phyloP scores from a whole-genome alignment of 805 yeast species.

The Lachancea thermotolerans region DNA sequence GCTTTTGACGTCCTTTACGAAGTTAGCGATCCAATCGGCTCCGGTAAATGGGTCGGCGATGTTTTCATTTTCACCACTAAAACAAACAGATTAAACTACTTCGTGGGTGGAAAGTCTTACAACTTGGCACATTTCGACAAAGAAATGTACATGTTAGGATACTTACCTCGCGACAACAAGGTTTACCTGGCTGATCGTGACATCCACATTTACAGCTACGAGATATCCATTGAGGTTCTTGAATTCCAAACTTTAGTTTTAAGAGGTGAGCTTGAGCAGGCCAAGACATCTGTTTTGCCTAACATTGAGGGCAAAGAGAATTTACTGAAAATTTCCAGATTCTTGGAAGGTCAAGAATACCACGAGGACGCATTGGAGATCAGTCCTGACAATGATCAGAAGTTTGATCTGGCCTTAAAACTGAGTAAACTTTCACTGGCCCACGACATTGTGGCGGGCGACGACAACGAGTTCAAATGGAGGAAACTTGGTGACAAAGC shows the following conservation, averaged over 20 bases:
- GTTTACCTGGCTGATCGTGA: slow-evolving; percentile 90
- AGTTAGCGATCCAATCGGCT: slow-evolving; percentile 68
- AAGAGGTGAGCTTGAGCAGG: slow-evolving; percentile 88
- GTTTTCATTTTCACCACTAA: slow-evolving; percentile 87
- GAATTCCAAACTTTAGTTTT: slow-evolving; percentile 94
- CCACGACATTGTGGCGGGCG: slow-evolving; percentile 50
- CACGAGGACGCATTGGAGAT: slow-evolving; percentile 75
- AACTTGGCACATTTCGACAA: slow-evolving; percentile 91
- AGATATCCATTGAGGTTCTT: slow-evolving; percentile 73
- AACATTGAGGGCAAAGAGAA: slow-evolving; percentile 56
- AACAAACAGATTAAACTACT: slow-evolving; percentile 82
- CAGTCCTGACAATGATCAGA: slow-evolving; percentile 84
- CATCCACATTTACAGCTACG: slow-evolving; percentile 73
- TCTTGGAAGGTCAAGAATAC: slow-evolving; percentile 89
- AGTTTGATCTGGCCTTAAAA: slow-evolving; percentile 79
- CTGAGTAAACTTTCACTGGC: slow-evolving; percentile 72
- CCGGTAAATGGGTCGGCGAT: slow-evolving; percentile 97
- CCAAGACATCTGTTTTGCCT: slow-evolving; percentile 52
- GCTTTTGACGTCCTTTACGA: slow-evolving; percentile 82
- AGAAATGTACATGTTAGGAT: slow-evolving; percentile 80
- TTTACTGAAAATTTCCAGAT: slow-evolving; percentile 74
- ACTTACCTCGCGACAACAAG: slow-evolving; percentile 82
- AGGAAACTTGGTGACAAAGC: slow-evolving; percentile 86
- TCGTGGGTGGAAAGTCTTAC: slow-evolving; percentile 90
- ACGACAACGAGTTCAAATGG: slow-evolving; percentile 69